A percentile compares a stretch with the other conserved stretches of the same genome.
phyloP scores from a whole-genome alignment of 106 monocot species.

The Dendrobium nobile region DNA sequence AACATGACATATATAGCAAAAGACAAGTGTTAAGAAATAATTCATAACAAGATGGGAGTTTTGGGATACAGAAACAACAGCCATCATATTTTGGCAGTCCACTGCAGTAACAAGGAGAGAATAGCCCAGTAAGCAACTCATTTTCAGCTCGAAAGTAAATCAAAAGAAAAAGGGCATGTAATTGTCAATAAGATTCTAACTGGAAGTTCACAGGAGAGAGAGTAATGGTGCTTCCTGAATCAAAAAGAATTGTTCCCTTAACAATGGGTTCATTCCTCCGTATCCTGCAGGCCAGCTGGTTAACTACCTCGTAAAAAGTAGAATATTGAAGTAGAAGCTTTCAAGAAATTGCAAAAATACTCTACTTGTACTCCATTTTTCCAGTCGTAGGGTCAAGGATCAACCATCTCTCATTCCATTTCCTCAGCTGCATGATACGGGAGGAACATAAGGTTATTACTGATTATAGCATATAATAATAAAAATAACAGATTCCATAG shows the following conservation, averaged over 20 bases:
- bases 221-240: conserved; percentile 82
- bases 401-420: conserved; percentile 96
- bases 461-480: neutral
- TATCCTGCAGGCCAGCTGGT: conserved; percentile 30
- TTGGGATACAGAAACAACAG: conserved; percentile 97
- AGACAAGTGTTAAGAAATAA: neutral
- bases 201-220: conserved; percentile 90
- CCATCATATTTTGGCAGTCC: conserved; percentile 91
- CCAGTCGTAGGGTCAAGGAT: conserved; percentile 93
- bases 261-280: conserved; percentile 61
- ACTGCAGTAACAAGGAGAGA: conserved; percentile 39
- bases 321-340: neutral
- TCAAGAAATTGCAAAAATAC: neutral
- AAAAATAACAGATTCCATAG: neutral
- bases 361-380: conserved; percentile 99
- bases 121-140: neutral
- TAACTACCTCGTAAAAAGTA: neutral
- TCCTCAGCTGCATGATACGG: conserved; percentile 58
- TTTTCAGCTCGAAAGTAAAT: neutral
- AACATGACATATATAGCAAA: conserved; percentile 2
- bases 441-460: neutral
- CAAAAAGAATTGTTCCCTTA: conserved; percentile 80
- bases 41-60: neutral
- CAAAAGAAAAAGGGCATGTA: neutral
- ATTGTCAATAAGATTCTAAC: conserved; percentile 28